These are phyloP conservation scores for Fusarium heterosporum DNA, from an alignment of 2,329 filamentous ascomycete species.

Conservation along the genomic window DNA sequence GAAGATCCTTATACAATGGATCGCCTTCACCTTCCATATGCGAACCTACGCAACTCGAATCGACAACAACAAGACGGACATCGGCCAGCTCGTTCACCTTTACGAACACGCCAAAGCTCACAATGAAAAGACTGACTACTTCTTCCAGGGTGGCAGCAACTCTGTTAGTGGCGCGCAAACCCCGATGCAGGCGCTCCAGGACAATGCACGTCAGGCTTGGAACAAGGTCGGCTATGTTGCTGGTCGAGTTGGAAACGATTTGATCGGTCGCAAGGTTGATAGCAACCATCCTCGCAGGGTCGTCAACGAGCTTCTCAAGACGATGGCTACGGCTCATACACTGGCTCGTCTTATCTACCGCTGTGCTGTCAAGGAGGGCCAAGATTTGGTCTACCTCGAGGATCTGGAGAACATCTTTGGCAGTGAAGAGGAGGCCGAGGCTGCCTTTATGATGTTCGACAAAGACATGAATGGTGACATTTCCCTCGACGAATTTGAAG, in stretches of 20 bases:
- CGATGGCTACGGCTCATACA: conserved; percentile 80
- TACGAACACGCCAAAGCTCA: conserved; percentile 82
- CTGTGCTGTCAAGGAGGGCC: conserved; percentile 80
- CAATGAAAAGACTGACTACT: conserved; percentile 64
- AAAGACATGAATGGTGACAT: conserved; percentile 98
- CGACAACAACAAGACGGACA: conserved; percentile 91
- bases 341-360: conserved; percentile 89
- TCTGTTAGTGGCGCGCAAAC: conserved; percentile 74
- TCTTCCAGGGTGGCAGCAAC: conserved; percentile 58
- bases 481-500: conserved; percentile 92
- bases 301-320: conserved; percentile 79
- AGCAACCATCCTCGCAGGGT: conserved; percentile 87
- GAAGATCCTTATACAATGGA: conserved; percentile 94
- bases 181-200: conserved; percentile 78
- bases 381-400: conserved; percentile 80
- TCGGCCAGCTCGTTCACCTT: conserved; percentile 67
- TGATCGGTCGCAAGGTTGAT: conserved; percentile 80
- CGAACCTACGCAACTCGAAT: conserved; percentile 92
- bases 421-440: conserved; percentile 85
- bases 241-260: conserved; percentile 88
- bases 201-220: conserved; percentile 79
- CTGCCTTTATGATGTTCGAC: conserved; percentile 92
- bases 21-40: conserved; percentile 91
- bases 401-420: conserved; percentile 84
- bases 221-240: conserved; percentile 87